Percentiles rank a stretch among this genome's conserved stretches.
Evolutionary conservation across 345 rosid genomes (phyloP).

Genomic region (Excoecaria cochinchinensis): DNA sequence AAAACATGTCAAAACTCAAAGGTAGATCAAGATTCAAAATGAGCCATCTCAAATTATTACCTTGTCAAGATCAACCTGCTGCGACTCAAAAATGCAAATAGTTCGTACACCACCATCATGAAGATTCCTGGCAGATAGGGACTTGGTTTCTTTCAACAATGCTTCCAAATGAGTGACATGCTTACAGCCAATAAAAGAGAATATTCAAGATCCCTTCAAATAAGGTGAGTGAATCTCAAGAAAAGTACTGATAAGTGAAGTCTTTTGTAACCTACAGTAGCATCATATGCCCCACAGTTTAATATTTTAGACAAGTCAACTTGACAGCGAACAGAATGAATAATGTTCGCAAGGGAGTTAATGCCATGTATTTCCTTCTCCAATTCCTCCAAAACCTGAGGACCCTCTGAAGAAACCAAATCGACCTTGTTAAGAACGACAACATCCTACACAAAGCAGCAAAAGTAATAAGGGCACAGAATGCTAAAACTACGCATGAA

Average conservation of each 20-base stretch:
- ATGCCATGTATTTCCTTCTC: conserved; percentile 73
- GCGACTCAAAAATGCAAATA: conserved; percentile 60
- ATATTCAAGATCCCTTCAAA: conserved; percentile 20
- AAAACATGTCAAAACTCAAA: conserved; percentile 3
- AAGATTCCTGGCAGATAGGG: conserved; percentile 54
- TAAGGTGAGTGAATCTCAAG: conserved; percentile 4
- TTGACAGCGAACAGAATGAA: conserved; percentile 70
- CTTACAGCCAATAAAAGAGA: conserved; percentile 30
- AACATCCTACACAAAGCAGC: conserved; percentile 60
- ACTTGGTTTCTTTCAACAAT: conserved; percentile 60
- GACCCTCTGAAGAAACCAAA: conserved; percentile 57
- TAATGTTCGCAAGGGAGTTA: conserved; percentile 71
- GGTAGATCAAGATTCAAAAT: conserved; percentile 4
- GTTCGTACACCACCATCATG: conserved; percentile 82
- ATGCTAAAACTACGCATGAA: neutral
- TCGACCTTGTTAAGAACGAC: conserved; percentile 92
- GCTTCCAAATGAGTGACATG: conserved; percentile 64
- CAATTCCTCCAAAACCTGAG: conserved; percentile 58
- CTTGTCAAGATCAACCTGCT: conserved; percentile 66
- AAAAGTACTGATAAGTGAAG: conserved; percentile 2
- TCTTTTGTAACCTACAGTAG: conserved; percentile 53
- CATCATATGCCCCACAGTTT: conserved; percentile 77
- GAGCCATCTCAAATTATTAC: conserved; percentile 35
- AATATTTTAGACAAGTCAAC: conserved; percentile 74
- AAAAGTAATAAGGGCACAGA: conserved; percentile 20